Base-by-base conservation (phyloP, 331 rosid species). In the Rosa hybrid region DNA sequence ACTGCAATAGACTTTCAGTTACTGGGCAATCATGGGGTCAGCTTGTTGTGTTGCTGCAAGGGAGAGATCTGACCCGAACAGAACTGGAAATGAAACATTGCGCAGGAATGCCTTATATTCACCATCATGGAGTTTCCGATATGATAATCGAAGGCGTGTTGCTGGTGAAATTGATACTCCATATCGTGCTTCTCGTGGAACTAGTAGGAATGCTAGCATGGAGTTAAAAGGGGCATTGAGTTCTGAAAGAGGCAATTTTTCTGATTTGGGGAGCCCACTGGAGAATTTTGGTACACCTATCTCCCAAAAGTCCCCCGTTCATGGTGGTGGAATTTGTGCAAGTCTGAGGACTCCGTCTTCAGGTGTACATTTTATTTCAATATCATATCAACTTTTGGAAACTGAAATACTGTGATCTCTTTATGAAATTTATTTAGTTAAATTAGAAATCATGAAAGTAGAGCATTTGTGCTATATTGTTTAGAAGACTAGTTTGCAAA, bases 111-210 rank as follows among this genome's bases (percentile, higher is more conserved):
- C 68, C n/a, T 49, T 81, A 45, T 77, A 80, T 86, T 91, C 97
- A 51, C 93, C 98, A 8, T 87, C 94, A 45, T 91, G 91, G 91
- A 91, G 93, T 82, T 90, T 85, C 77, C 87, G 63, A 27, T 83
- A 90, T 93, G 94, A 93, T 86, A 91, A 86, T 78, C 90, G 84
- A 5, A 89, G 89, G 17, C 91, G 82, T 65, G 90, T 87, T 49
- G 75, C 87, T 44, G 85, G 90, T 45, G 94, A 90, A 87, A 81
- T 75, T 72, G 94, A 85, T 76, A 84, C 86, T 84, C 79, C 81
- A 6, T 83, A 59, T 80, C 86, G 71, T 50, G 67, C 78, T 18
- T 86, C 89, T 77, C 71, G 34, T 23, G 84, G 86, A 86, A 74
- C 82, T 71, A 83, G 85, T 45, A 78, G 89, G 84, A 87, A 83